These are phyloP conservation scores for Microbotryum scabiosae DNA, from an alignment of 1,284 basidiomycete species.

Conservation along the genomic window DNA sequence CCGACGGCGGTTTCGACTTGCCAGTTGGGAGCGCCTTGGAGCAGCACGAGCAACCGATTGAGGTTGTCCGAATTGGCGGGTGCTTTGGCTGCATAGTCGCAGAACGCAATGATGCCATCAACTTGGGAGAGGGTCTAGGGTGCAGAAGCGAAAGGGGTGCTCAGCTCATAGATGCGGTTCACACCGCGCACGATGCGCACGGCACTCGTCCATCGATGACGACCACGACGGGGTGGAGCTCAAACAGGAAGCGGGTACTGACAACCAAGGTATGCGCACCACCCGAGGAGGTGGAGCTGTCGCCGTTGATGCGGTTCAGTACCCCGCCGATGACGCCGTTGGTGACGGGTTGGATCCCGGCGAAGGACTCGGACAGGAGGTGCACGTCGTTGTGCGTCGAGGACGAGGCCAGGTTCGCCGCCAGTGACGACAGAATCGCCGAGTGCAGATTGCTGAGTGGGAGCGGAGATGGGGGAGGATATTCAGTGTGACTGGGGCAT, in stretches of 20 bases:
- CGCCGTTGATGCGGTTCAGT: conserved; percentile 15
- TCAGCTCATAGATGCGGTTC: conserved; percentile 4
- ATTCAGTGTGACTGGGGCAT: too few relatives aligned
- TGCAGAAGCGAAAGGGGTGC: conserved; percentile 50
- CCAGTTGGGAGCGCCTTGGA: conserved; percentile 59
- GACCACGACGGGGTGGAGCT: background rate
- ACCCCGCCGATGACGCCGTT: conserved; percentile 23
- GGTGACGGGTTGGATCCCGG: conserved; percentile 7
- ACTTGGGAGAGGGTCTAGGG: conserved; percentile 23
- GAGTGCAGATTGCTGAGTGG: conserved; percentile 58
- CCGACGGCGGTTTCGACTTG: conserved; percentile 64
- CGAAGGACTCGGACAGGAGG: conserved; percentile 16
- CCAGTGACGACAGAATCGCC: conserved; percentile 69
- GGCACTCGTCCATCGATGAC: too few relatives aligned
- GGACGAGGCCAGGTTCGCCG: conserved; percentile 49
- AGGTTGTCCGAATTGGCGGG: background rate
- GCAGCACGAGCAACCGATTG: conserved; percentile 38
- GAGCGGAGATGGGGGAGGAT: too few relatives aligned
- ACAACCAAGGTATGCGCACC: conserved; percentile 39
- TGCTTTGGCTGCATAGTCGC: conserved; percentile 20
- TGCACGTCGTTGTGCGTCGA: conserved; percentile 29
- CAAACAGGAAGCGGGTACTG: background rate
- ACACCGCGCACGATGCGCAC: too few relatives aligned
- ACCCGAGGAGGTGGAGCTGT: conserved; percentile 54
- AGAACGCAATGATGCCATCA: conserved; percentile 32